Base-by-base conservation (phyloP, 2,329 filamentous ascomycete genomes). In the Coniochaeta pulveracea region DNA sequence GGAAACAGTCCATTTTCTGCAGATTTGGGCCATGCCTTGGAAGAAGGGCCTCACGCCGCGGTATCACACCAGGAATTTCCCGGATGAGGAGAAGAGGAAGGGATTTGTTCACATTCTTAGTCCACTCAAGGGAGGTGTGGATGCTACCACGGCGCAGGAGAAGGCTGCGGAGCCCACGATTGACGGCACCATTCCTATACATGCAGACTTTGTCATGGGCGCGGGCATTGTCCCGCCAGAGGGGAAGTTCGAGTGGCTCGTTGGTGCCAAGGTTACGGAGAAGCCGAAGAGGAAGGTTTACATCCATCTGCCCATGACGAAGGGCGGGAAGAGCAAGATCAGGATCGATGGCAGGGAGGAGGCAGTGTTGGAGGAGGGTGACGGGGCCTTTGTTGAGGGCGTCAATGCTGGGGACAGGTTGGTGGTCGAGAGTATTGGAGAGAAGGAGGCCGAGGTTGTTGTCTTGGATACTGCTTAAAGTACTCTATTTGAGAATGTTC, bases 11-110 rank as follows among this genome's bases (percentile, higher is more conserved):
- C 85, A 93, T 51, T 93, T 93, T 50, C 60, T 93, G 21, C 85
- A 93, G 57, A 93, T 93, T 46, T 93, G 85, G 85, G 84, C 79
- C 1, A 63, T 84, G 32, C 85, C 85, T 0, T 88, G 85, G 71
- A 76, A 76, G 53, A 60, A 66, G 15, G 79, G 82, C 1, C 64
- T 93, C 30, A 66, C 67, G 29, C 85, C 85, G 2, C 66, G 71
- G 24, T 93, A 93, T 51, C 80, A 85, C 54, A 91, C 82, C 4
- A 67, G 65, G 39, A 70, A 72, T 40, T 93, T 85, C 45, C 57
- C 63, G 32, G 85, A 93, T 30, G 80, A 76, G 37, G 66, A 70
- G 39, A 93, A 93, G 66, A 64, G 68, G 37, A 66, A 76, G 47
- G 72, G 56, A 11, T 80, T 93, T 43, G 71, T 89, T 15, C 66